Evolutionary conservation across 73 alveolate species (phyloP), one percentile per base, ranked within the genome.

Genomic region (Breviolum minutum): DNA sequence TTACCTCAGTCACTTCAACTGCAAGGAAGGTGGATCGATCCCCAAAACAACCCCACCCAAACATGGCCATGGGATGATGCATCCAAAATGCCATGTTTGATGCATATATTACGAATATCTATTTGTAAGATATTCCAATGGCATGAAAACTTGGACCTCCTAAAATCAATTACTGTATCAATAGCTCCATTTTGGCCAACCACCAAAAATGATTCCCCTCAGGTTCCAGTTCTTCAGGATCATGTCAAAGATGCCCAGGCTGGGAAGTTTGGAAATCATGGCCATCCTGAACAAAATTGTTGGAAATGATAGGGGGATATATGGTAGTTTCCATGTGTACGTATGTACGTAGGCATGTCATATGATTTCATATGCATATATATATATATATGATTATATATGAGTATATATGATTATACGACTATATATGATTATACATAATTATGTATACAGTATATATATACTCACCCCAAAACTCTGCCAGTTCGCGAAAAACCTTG

Each of bases 161-260:
- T 22, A 22, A 54, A 48, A 29, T 82, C 54, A 54, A 54, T 26
- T 79, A 26, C 40, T 74, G 13, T 77, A 40, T 40, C 54, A 40
- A 40, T 40, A 2, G 54, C 54, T 40, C 54, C 54, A 40, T 2
- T 3, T 2, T 3, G 3, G 54, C 54, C 54, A 40, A 40, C 54
- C 0, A 2, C 54, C 54, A 40, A 40, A 40, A 40, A 40, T 40
- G 11, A 7, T 26, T 17, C 32, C 73, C 13, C 48, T 40, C 29
- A 88, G 95, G 95, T 88, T 40, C 95, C 95, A 22, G 95, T 88
- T 40, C 85, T 88, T 26, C 48, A 77, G 22, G 95, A 87, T 66
- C 83, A 69, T 83, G 95, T 87, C 40, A 88, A 88, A 48, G 86
- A 54, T 24, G 86, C 95, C 20, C 48, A 88, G 95, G 95, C 85